Evolutionary conservation across 805 yeast genomes (phyloP), one percentile per base, ranked within the genome.

Genomic region (Nakazawaea wyomingensis): DNA sequence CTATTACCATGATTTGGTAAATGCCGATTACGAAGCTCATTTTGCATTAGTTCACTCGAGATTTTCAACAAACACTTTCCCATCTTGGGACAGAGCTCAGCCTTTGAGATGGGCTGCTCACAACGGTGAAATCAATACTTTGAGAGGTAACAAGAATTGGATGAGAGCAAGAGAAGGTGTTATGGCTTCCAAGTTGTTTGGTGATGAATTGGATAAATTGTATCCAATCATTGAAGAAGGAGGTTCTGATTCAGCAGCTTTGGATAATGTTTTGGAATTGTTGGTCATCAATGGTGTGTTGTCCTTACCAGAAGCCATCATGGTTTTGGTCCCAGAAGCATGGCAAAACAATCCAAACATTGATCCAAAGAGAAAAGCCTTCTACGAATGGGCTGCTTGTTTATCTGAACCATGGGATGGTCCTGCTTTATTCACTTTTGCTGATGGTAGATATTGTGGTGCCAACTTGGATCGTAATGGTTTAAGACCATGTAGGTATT

Each of bases 401-500:
- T 69, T 91, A 51, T 93, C 93, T 96, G 99, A 91, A 69, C 98
- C 98, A 7, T 91, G 99, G 99, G 99, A 91, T 68, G 99, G 99
- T 51, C 99, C 99, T 16, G 98, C 98, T 28, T 70, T 93, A 53
- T 86, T 91, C 71, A 89, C 96, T 24, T 93, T 91, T 64, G 91
- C 97, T 29, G 98, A 91, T 65, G 97, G 96, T 54, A 78, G 98
- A 55, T 91, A 87, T 75, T 88, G 96, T 68, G 99, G 99, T 72
- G 99, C 99, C 39, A 90, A 90, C 64, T 76, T 93, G 52, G 99
- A 91, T 68, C 80, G 99, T 69, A 91, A 93, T 61, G 99, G 99
- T 50, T 76, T 91, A 59, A 84, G 99, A 69, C 99, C 99, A 29
- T 93, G 99, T 72, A 87, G 99, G 61, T 91, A 87, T 72, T 93